Evolutionary conservation across 2,329 filamentous ascomycete species (phyloP), one percentile per base, ranked within the genome.

Genomic region (Pseudogymnoascus sp.): DNA sequence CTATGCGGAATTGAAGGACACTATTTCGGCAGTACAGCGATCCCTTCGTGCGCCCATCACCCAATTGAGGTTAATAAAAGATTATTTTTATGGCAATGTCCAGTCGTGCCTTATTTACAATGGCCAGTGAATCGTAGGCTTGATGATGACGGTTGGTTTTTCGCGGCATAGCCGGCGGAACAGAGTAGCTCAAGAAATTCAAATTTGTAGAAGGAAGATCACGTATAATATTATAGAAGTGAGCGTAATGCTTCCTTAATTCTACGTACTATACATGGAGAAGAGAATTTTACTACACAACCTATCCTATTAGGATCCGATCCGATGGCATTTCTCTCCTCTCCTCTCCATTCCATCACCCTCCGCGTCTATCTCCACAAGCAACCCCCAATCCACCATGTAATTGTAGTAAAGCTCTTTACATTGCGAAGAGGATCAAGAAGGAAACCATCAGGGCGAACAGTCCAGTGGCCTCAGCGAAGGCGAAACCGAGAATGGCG

Each of bases 401-500:
- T 40, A 60, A 60, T 39, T 31, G 31, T 40, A 15, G 12, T 25
- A 60, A 60, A 48, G n/a, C 59, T 60, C 6, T 45, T 48, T 61
- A 61, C 42, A 52, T 52, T 15, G 48, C 65, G 61, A 59, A 66
- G 55, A 66, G 55, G 13, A 65, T 60, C 48, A 72, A 67, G 67
- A 72, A 71, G 21, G 69, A 69, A 35, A 79, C 77, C 77, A 79
- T 79, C 71, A 82, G 76, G 67, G 80, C 79, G 76, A 82, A 82
- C 64, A 82, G 77, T 74, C 82, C 82, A 70, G 82, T 84, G 73
- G 82, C 82, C 75, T 85, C 82, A 72, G 82, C 80, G 75, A 85
- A 83, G 72, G 82, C 82, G 77, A 85, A 85, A 75, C 82, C 82
- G 72, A 85, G 75, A 77, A 85, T 82, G 77, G 82, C 82, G 77